phyloP scores from a whole-genome alignment of 495 filamentous ascomycete species.

The Penicillium pulvis region DNA sequence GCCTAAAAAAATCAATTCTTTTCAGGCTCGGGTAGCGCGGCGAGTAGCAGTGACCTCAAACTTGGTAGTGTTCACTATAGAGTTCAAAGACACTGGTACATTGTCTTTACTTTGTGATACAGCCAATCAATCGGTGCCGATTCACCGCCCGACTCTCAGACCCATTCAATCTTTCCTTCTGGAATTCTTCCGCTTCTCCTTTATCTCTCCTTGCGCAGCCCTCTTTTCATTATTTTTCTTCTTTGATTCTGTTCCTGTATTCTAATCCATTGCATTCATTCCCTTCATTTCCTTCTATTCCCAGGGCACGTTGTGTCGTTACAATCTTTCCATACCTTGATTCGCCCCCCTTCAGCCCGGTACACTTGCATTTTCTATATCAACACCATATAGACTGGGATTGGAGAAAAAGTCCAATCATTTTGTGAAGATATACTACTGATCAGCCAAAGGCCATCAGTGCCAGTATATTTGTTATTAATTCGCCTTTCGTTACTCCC shows the following conservation, averaged over 20 bases:
- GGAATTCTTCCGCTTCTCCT: constrained; percentile 26
- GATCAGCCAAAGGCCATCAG: not conserved
- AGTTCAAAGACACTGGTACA: not conserved
- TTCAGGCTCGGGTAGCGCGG: constrained; percentile 1
- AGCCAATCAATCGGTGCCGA: constrained; percentile 22
- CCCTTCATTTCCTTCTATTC: constrained; percentile 8
- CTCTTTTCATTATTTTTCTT: constrained; percentile 18
- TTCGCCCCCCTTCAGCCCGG: constrained; percentile 7
- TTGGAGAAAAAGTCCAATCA: constrained; percentile 1
- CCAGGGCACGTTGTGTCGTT: constrained; percentile 16
- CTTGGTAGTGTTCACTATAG: not conserved
- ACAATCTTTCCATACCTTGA: constrained; percentile 14
- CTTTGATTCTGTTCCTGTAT: constrained; percentile 17
- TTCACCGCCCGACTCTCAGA: constrained; percentile 34
- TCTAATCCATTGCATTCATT: constrained; percentile 15
- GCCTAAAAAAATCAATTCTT: constrained; percentile 19
- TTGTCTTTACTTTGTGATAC: not conserved
- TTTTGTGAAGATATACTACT: not conserved
- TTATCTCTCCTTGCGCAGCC: constrained; percentile 28
- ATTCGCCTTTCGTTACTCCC: constrained; percentile 4
- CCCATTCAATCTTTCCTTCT: constrained; percentile 21
- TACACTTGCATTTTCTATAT: not conserved
- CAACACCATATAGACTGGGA: constrained; percentile 4
- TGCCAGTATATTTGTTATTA: not conserved
- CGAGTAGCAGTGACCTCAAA: constrained; percentile 12